Base-by-base conservation (phyloP, 306 rosid genomes). In the Fagus sylvatica region DNA sequence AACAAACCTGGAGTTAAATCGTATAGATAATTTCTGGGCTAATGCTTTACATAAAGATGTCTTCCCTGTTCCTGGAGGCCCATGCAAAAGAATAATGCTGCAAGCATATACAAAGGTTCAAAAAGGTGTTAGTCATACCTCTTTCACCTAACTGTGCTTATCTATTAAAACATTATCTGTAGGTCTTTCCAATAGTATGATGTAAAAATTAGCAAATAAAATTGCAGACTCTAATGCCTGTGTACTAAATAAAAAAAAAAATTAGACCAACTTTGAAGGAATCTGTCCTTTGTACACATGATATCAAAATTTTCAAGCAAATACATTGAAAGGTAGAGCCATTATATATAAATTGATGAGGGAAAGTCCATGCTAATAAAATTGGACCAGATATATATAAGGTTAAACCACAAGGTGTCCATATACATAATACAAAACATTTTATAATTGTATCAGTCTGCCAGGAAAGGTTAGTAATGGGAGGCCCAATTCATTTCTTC, bases 11-110 rank as follows among this genome's bases (percentile, higher is more conserved):
- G 86, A 85, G 73, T 74, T 91, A 82, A 93, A 90, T 56, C 92
- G 87, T 56, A 96, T 87, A 60, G 97, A 91, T 74, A 96, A 87
- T 85, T 96, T 96, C 77, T 96, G 99, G 75, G 98, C 96, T 81
- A 96, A 80, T 60, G 99, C 97, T 88, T 96, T 96, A 67, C 99
- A 96, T 81, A 93, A 88, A 72, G 98, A 93, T 40, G 99, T 96
- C 84, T 93, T 96, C 68, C 98, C 98, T 30, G 98, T 96, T 61
- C 98, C 98, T 28, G 96, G 99, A 62, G 99, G 98, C 79, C 98
- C 99, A 76, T 96, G 99, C 72, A 96, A 85, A 76, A 96, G 90
- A 76, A 96, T 80, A 78, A 93, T 90, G 80, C 99, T 93, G 88
- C 81, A 73, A 78, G 76, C 76, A 69, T 71, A 43, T 53, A 40